These are phyloP conservation scores for Oryza glaberrima DNA, from an alignment of 176 grass and related monocot species.

Conservation along the genomic window DNA sequence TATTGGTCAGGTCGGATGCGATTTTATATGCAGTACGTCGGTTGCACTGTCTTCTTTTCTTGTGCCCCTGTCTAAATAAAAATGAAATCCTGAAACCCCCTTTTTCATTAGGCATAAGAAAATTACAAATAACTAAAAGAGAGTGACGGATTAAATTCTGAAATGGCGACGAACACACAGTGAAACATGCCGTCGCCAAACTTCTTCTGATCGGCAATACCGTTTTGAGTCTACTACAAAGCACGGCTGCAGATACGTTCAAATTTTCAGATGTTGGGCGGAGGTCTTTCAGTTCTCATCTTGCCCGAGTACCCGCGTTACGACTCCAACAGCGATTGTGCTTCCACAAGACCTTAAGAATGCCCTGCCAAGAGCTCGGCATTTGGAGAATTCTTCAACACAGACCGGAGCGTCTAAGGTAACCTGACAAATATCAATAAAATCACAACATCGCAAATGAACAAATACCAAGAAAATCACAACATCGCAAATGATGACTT, in stretches of 20 bases:
- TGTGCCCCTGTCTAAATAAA: too few relatives aligned
- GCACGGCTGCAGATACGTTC: neutral
- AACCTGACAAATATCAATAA: conserved; percentile 50
- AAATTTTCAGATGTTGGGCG: neutral
- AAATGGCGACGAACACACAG: conserved; percentile 7
- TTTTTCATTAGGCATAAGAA: neutral
- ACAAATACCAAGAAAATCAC: conserved; percentile 3
- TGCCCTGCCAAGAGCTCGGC: conserved; percentile 73
- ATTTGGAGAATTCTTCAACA: conserved; percentile 83
- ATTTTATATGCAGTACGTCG: too few relatives aligned
- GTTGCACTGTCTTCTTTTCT: too few relatives aligned
- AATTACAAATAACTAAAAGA: neutral
- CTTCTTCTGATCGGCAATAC: neutral
- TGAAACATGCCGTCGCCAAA: conserved; percentile 44
- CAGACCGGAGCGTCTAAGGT: conserved; percentile 64
- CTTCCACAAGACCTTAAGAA: conserved; percentile 76
- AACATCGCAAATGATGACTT: conserved; percentile 30
- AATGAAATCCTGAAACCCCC: too few relatives aligned
- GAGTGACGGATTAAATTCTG: neutral
- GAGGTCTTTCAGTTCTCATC: conserved; percentile 34
- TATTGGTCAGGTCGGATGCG: too few relatives aligned
- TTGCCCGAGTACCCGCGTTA: conserved; percentile 54
- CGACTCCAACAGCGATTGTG: conserved; percentile 81
- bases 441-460: neutral
- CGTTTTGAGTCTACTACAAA: neutral